Conservation (phyloP, 805 yeast genomes). For the Candida chilensis region DNA sequence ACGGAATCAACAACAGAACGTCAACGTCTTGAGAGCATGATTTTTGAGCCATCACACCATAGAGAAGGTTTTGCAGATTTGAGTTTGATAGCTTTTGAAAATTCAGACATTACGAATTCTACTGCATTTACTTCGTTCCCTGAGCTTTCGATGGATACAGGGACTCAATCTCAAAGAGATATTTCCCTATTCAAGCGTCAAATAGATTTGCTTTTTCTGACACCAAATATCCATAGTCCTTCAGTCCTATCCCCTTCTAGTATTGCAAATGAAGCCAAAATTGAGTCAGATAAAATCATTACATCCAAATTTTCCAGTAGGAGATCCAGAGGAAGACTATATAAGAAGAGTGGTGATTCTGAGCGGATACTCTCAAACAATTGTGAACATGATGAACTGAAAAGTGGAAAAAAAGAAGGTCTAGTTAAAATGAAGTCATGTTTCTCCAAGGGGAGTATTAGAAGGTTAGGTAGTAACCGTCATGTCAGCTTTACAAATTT, state of each 20-base stretch:
- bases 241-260: not conserved
- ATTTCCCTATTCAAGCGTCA: not conserved
- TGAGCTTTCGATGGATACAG: not conserved
- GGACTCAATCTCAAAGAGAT: not conserved
- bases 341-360: no score
- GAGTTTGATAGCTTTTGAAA: no score
- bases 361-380: no score
- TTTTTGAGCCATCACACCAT: not conserved
- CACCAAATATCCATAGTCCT: not conserved
- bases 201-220: not conserved
- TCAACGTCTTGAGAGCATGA: not conserved
- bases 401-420: no score
- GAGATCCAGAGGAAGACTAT: no score
- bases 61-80: not conserved
- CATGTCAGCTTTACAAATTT: slow-evolving; percentile 1
- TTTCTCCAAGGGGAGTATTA: not conserved
- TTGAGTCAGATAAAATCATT: not conserved
- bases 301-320: no score
- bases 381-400: no score
- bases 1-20: not conserved
- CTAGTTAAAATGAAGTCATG: no score
- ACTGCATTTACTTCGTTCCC: not conserved
- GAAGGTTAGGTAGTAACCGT: not conserved
- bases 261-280: not conserved
- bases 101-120: not conserved